Percentiles rank a stretch among this genome's conserved stretches.
These are phyloP conservation scores for Ottelia alismoides DNA, from an alignment of 106 monocot genomes.

Conservation along the genomic window DNA sequence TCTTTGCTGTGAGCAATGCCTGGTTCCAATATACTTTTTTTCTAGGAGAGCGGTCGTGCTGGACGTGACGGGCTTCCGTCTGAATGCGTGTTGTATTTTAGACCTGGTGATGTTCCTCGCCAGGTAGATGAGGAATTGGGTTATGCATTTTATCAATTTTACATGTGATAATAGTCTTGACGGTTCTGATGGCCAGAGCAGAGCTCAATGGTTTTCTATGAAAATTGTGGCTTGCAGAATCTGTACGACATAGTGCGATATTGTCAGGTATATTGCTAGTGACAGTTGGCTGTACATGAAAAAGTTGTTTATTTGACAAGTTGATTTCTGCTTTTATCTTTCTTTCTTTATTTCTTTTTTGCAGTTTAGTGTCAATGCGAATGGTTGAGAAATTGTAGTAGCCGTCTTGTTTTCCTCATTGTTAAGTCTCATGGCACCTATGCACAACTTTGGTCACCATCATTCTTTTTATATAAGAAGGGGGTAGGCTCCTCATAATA, in stretches of 20 bases:
- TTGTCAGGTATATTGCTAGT: conserved; percentile 97
- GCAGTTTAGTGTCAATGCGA: no score
- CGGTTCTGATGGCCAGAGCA: conserved; percentile 36
- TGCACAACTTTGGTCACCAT: no score
- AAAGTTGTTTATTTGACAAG: not conserved
- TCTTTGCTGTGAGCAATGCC: not conserved
- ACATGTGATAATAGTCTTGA: conserved; percentile 82
- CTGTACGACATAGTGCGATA: conserved; percentile 92
- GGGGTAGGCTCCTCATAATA: no score
- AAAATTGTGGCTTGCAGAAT: conserved; percentile 96
- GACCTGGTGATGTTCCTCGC: conserved; percentile 85
- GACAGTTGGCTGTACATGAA: not conserved
- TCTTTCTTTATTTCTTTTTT: no score
- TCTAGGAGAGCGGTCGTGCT: conserved; percentile 97
- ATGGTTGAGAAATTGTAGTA: no score
- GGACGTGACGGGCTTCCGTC: conserved; percentile 99
- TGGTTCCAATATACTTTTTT: conserved; percentile 1
- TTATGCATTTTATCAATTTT: no score
- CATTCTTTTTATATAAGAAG: no score
- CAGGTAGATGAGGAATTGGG: conserved; percentile 63
- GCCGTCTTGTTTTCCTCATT: no score
- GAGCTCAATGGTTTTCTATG: conserved; percentile 99
- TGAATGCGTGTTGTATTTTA: conserved; percentile 84
- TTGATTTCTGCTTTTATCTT: no score
- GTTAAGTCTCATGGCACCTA: no score